A percentile compares a stretch with the other conserved stretches of the same genome.
These are phyloP conservation scores for Phaeophleospora eucalypticola DNA, from an alignment of 2,329 filamentous ascomycete species.

Conservation along the genomic window DNA sequence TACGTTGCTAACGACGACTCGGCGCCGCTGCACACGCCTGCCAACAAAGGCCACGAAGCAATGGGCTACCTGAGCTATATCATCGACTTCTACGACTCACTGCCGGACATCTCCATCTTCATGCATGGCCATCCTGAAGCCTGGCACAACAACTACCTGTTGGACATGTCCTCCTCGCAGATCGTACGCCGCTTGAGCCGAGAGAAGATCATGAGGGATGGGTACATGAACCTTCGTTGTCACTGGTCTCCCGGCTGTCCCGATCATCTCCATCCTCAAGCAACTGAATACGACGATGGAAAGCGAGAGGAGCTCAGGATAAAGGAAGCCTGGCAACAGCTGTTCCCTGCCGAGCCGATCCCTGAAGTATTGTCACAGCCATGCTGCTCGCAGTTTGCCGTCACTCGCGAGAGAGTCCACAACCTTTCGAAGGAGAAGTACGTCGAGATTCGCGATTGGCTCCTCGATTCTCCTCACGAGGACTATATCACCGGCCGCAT, in stretches of 20 bases:
- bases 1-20: conserved; percentile 21
- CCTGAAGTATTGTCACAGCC: conserved; percentile 54
- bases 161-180: conserved; percentile 41
- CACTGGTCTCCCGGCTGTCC: conserved; percentile 55
- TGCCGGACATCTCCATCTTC: conserved; percentile 58
- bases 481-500: conserved; percentile 56
- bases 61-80: conserved; percentile 60
- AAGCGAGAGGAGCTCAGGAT: conserved; percentile 45
- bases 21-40: conserved; percentile 48
- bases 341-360: conserved; percentile 46
- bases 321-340: conserved; percentile 42
- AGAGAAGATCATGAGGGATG: conserved; percentile 44
- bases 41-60: conserved; percentile 60
- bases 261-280: conserved; percentile 49
- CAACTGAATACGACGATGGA: conserved; percentile 30
- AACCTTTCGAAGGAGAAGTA: conserved; percentile 52
- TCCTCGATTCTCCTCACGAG: conserved; percentile 51
- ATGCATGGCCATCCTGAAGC: conserved; percentile 57
- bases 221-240: conserved; percentile 54
- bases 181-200: conserved; percentile 45
- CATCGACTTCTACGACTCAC: conserved; percentile 56
- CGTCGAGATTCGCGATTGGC: conserved; percentile 57
- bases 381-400: conserved; percentile 62
- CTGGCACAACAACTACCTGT: conserved; percentile 56
- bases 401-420: conserved; percentile 55